Conservation (phyloP, 2,329 filamentous ascomycete species). For the Cercospora brassicicola region DNA sequence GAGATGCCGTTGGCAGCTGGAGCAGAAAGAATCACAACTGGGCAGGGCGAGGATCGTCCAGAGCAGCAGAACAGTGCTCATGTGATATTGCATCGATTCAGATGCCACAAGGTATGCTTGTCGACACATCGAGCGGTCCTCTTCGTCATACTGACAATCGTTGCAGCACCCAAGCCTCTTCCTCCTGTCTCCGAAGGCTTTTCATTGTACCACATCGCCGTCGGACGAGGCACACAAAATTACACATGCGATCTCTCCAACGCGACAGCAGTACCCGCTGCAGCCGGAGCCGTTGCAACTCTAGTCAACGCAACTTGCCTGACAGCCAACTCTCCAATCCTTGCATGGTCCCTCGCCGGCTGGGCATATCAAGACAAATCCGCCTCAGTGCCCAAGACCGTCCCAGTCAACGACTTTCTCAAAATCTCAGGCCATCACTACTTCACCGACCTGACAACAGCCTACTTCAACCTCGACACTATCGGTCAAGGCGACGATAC, state of each 20-base stretch:
- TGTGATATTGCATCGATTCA: constrained; percentile 22
- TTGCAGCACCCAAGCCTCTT: constrained; percentile 50
- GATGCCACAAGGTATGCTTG: constrained; percentile 26
- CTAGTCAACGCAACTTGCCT: constrained; percentile 88
- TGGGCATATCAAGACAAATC: constrained; percentile 61
- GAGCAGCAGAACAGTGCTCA: constrained; percentile 13
- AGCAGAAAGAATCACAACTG: constrained; percentile 23
- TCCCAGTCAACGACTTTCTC: constrained; percentile 56
- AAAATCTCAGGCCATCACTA: constrained; percentile 73
- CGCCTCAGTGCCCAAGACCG: constrained; percentile 54
- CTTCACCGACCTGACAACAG: constrained; percentile 69
- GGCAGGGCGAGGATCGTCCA: constrained; percentile 10
- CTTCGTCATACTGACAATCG: background rate
- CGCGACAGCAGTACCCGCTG: constrained; percentile 60
- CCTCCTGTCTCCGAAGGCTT: constrained; percentile 62
- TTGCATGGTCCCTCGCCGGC: constrained; percentile 64
- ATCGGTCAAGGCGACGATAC: constrained; percentile 30
- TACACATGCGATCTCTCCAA: constrained; percentile 73
- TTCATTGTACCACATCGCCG: constrained; percentile 71
- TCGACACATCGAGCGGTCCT: background rate
- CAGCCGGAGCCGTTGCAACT: constrained; percentile 72
- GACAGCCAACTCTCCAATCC: constrained; percentile 65
- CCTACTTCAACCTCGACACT: constrained; percentile 77
- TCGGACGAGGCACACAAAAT: constrained; percentile 89
- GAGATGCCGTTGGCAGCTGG: constrained; percentile 20